Percentiles rank a stretch among this genome's conserved stretches.
Conservation (phyloP, 1,284 basidiomycete species). For the Ganoderma meredithae region DNA sequence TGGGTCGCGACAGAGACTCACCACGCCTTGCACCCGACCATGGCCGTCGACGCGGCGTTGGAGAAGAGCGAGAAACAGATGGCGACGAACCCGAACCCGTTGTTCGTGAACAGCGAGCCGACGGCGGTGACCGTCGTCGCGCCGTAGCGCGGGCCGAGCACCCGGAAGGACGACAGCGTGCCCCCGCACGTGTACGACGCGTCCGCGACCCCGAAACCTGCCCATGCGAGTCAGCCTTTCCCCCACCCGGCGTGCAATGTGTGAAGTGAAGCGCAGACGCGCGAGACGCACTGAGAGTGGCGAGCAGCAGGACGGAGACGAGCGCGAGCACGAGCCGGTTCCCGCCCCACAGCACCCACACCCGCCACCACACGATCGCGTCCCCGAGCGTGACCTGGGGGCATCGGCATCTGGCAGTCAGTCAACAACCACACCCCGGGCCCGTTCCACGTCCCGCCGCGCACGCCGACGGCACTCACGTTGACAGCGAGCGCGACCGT, state of each 20-base stretch:
- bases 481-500: background rate
- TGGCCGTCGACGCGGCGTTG: background rate
- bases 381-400: too few species aligned
- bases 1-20: background rate
- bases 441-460: too few species aligned
- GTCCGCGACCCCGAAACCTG: background rate
- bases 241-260: too few species aligned
- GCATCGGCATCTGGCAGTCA: too few species aligned
- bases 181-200: background rate
- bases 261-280: background rate
- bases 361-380: constrained; percentile 5
- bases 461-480: too few species aligned
- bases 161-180: background rate
- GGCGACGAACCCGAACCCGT: constrained; percentile 2
- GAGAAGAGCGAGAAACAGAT: background rate
- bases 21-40: background rate
- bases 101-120: constrained; percentile 7
- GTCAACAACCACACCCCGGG: too few species aligned
- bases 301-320: background rate
- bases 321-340: background rate
- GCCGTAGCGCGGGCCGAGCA: background rate
- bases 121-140: background rate
- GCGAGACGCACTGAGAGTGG: background rate
- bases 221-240: too few species aligned
- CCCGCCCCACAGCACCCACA: background rate